Conservation (phyloP, 176 grass and related monocot species). For the Leersia perrieri region DNA sequence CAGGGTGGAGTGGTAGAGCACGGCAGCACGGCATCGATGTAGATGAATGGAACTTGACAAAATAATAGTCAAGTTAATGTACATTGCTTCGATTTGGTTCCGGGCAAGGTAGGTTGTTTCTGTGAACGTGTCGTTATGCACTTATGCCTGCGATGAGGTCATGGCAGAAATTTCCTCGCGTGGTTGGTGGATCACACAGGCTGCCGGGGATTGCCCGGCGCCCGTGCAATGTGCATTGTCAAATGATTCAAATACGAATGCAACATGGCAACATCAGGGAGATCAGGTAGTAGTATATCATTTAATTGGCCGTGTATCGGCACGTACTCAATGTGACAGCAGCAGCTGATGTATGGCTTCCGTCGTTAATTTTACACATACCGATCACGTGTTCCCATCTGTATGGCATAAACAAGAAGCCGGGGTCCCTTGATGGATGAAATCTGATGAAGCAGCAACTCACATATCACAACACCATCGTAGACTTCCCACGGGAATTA, state of each 20-base stretch:
- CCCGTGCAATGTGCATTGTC: not conserved
- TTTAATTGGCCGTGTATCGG: not conserved
- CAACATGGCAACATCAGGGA: too few relatives aligned
- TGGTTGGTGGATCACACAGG: not conserved
- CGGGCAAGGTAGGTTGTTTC: not conserved
- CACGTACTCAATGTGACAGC: not conserved
- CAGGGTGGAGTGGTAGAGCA: too few relatives aligned
- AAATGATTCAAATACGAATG: too few relatives aligned
- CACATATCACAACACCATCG: not conserved
- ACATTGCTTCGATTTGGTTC: not conserved
- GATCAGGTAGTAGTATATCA: not conserved
- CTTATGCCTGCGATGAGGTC: too few relatives aligned
- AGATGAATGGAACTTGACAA: not conserved
- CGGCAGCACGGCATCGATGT: not conserved
- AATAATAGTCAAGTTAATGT: too few relatives aligned
- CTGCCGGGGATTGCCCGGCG: conserved; percentile 19
- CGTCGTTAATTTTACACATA: not conserved
- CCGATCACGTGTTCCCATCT: not conserved
- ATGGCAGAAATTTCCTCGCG: not conserved
- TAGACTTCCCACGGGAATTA: not conserved
- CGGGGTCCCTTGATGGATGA: not conserved
- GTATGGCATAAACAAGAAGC: not conserved
- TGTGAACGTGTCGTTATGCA: not conserved
- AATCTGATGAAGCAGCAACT: not conserved
- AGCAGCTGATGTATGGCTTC: not conserved